Base-by-base conservation (phyloP, 208 protist genomes). In the Trypanosomatidae sp. region DNA sequence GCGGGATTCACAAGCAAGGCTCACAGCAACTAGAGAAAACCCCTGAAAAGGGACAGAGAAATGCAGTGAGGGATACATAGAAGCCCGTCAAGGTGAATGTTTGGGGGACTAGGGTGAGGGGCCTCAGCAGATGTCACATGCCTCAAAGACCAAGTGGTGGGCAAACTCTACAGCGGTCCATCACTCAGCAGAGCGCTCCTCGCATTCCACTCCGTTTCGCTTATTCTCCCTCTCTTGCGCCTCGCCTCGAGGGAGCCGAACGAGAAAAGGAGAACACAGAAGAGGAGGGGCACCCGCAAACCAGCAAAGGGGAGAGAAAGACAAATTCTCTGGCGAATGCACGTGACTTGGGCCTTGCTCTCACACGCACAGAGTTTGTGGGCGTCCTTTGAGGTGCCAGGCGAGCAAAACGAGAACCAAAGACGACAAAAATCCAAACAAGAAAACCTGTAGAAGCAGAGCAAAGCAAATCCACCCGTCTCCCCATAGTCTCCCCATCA, bases 271-370 rank as follows among this genome's bases (percentile, higher is more conserved):
- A 41, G 33, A 41, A 19, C 10, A 33, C 25, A 6, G 56, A 43
- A 62, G 56, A 41, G 30, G 56, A 1, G 15, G 58, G 19, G 39
- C 44, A 30, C 6, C 6, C 36, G 36, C 17, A 25, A 44, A 28
- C 6, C 60, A 65, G 19, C 53, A 36, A 52, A 68, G 43, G 25
- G 47, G 22, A 66, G 55, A 36, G 15, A 62, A 66, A 66, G 33
- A 13, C 59, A 17, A 13, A 44, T 25, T 64, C 5, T 13, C 33
- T 64, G 17, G 22, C 25, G 28, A 13, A 33, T 59, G 53, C 25
- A 1, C 25, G 33, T 59, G 10, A 25, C 25, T 17, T 17, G 25
- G 25, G 53, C 6, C 8, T 33, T 5, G 22, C 53, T 33, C 25
- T 25, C 53, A 59, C 53, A 59, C 53, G 25, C 25, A 4, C 25